A percentile compares a stretch with the other conserved stretches of the same genome.
Evolutionary conservation across 345 rosid genomes (phyloP).

Genomic region (Salix udensis): DNA sequence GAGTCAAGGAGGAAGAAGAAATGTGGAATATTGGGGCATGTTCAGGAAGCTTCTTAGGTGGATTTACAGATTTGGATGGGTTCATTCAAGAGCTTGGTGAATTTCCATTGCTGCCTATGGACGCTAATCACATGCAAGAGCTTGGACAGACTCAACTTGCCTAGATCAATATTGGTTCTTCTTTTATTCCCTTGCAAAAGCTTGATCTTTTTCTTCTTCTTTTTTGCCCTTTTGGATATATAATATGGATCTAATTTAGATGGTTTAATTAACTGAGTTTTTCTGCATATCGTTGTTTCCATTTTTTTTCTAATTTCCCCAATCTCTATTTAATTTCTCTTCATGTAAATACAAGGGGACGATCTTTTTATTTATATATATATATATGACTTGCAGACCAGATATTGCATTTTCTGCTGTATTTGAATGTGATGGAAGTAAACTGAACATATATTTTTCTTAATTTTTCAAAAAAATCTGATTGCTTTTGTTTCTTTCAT

Average conservation of each 20-base stretch:
- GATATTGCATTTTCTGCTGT: neutral
- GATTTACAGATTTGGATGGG: constrained; percentile 65
- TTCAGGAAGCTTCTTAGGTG: constrained; percentile 49
- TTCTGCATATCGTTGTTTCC: neutral
- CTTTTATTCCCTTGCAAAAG: neutral
- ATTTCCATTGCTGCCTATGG: constrained; percentile 46
- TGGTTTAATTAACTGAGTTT: constrained; percentile 4
- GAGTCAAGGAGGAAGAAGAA: constrained; percentile 24
- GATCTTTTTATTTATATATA: too few relatives aligned
- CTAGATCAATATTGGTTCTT: constrained; percentile 2
- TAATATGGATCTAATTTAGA: neutral
- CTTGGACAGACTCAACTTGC: constrained; percentile 37
- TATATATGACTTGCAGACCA: neutral
- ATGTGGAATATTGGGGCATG: constrained; percentile 31
- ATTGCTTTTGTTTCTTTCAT: neutral
- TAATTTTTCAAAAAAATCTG: neutral
- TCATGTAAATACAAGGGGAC: constrained; percentile 17
- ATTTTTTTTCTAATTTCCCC: neutral
- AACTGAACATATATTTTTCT: too few relatives aligned
- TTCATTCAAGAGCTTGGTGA: constrained; percentile 68
- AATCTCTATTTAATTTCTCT: neutral
- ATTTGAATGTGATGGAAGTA: neutral
- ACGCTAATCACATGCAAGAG: constrained; percentile 34
- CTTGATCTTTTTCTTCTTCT: constrained; percentile 2
- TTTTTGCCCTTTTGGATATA: neutral